Evolutionary conservation across 805 yeast species (phyloP), one percentile per base, ranked within the genome.

Genomic region (Metschnikowia baotianmanensis): DNA sequence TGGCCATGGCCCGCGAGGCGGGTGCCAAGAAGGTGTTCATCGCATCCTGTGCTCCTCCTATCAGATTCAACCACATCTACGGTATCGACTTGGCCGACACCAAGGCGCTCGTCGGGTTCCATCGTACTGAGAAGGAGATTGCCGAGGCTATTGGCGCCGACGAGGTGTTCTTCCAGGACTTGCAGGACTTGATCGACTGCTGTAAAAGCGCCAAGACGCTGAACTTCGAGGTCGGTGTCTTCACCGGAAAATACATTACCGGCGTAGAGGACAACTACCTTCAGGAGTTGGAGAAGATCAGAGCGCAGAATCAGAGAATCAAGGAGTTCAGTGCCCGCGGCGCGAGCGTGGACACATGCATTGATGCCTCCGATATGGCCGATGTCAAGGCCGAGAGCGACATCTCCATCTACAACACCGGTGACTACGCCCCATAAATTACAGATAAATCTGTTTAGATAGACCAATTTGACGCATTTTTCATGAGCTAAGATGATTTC

Each of bases 31-130:
- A 81, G 54, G 99, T 93, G n/a, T 91, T 79, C 61, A 84, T 93
- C 63, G 99, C 99, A 0, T 86, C 96, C 19, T 93, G 97, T 58
- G 95, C 99, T 12, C 99, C 99, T 21, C 95, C 97, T n/a, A 93
- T 93, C 56, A 80, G 99, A 64, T 80, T 72, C 67, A 93, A 93
- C 68, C 99, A 93, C 61, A 88, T 93, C 44, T 93, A 93, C 63
- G 99, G 99, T 62, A 93, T 93, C 51, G 99, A 93, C 69, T 76
- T 93, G 47, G 98, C 99, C 21, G 98, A 93, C 58, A 86, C 91
- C 35, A 86, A 80, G 63, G 96, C 96, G 9, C 73, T 93, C 25
- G 96, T 93, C 32, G 99, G 96, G 5, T 93, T 77, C 65, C 71
- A 83, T 53, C 80, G 84, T 55, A 69, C 80, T 7, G 91, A 82